phyloP scores from a whole-genome alignment of 129 eudicot genomes.

The Centrapalus pauciflorus region DNA sequence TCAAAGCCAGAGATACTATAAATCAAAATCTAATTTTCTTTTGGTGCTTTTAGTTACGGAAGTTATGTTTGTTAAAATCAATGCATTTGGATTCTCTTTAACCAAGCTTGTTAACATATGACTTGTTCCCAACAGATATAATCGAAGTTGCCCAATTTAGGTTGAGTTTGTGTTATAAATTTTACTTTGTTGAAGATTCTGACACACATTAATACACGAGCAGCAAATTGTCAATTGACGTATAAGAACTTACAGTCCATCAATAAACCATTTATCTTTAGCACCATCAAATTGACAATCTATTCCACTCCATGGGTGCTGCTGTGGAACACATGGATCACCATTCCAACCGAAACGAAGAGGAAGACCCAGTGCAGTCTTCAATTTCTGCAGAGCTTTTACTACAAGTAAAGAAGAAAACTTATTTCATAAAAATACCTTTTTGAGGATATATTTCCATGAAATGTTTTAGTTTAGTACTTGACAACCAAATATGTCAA shows the following conservation, averaged over 20 bases:
- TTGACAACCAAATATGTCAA: conserved; percentile 4
- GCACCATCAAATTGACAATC: conserved; percentile 75
- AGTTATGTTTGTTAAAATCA: not conserved
- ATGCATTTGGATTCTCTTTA: not conserved
- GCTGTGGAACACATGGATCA: conserved; percentile 98
- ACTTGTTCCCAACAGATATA: not conserved
- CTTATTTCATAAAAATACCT: not conserved
- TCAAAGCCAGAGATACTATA: too few species aligned
- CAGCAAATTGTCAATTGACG: not conserved
- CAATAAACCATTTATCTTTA: conserved; percentile 78
- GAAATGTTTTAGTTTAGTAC: not conserved
- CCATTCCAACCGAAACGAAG: conserved; percentile 99
- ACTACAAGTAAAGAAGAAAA: conserved; percentile 39
- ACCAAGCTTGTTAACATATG: not conserved
- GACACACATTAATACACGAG: not conserved
- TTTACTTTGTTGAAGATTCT: not conserved
- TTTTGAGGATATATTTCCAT: not conserved
- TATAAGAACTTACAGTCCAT: conserved; percentile 79
- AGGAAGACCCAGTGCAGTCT: conserved; percentile 81
- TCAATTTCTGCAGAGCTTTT: conserved; percentile 65
- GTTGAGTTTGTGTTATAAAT: not conserved
- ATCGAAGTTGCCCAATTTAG: not conserved
- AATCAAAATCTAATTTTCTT: too few species aligned
- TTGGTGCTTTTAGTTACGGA: too few species aligned
- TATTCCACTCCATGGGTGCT: conserved; percentile 98